phyloP scores from a whole-genome alignment of 495 filamentous ascomycete species.

The Amorphotheca resinae region DNA sequence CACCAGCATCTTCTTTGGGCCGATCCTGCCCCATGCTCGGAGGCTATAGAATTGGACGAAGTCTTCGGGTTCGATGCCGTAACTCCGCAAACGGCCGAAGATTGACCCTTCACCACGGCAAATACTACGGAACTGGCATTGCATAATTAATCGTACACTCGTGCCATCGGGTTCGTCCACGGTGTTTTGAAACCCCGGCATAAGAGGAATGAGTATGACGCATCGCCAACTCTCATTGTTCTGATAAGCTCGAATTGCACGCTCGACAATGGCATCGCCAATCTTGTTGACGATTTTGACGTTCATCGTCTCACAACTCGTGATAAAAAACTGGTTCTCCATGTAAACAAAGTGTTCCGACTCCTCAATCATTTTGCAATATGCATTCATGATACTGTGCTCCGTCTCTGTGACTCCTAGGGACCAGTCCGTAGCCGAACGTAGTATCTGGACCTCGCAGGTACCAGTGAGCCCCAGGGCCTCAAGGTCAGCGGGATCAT shows the following conservation, averaged over 20 bases:
- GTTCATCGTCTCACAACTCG: constrained; percentile 76
- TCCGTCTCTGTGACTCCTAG: constrained; percentile 79
- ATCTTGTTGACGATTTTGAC: constrained; percentile 85
- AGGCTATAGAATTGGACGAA: constrained; percentile 94
- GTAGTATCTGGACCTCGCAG: constrained; percentile 90
- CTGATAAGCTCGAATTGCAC: constrained; percentile 72
- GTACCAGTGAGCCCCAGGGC: constrained; percentile 80
- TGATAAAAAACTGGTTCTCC: constrained; percentile 99
- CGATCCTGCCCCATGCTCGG: constrained; percentile 86
- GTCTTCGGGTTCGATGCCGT: constrained; percentile 89
- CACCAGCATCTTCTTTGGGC: constrained; percentile 64
- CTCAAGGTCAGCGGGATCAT: constrained; percentile 71
- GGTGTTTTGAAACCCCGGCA: constrained; percentile 97
- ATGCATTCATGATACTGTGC: constrained; percentile 91
- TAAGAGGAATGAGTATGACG: constrained; percentile 87
- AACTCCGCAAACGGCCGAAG: constrained; percentile 68
- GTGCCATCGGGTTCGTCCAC: constrained; percentile 89
- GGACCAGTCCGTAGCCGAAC: constrained; percentile 84
- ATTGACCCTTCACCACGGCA: constrained; percentile 89
- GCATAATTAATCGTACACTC: constrained; percentile 90
- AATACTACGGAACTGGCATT: constrained; percentile 95
- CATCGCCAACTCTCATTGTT: constrained; percentile 87
- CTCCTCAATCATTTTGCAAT: constrained; percentile 84
- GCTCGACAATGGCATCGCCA: constrained; percentile 87
- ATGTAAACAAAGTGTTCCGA: constrained; percentile 98